Evolutionary conservation across 306 rosid genomes (phyloP), one percentile per base, ranked within the genome.

Genomic region (Dicorynia guianensis): DNA sequence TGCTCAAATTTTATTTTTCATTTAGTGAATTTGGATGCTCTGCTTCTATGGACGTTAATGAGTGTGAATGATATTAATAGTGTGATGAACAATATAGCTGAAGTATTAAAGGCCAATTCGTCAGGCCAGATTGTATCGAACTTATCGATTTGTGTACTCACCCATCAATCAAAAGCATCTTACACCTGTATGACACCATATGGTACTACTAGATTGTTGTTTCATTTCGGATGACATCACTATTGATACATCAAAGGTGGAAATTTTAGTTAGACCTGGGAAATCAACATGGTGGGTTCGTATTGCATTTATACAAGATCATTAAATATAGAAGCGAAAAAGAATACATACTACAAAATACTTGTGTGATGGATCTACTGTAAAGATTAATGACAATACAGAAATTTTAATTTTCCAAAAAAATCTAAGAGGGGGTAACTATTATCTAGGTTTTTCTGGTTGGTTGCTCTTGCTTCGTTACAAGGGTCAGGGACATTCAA

Each of bases 21-120:
- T 15, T 17, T 11, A 34, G 43, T 36, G 55, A 46, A 59, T 69
- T 47, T 19, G 60, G 60, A 66, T 42, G 70, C n/a, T 17, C 42
- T 50, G 7, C 25, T 8, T 44, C 8, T 20, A 48, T 40, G 5
- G 18, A 15, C 34, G 69, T 60, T 11, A 40, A 49, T 49, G 25
- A 12, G 11, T 63, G 8, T 17, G 1, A 49, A 30, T 69, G 44
- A 6, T 34, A 7, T 49, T 60, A n/a, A n/a, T n/a, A n/a, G 11
- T n/a, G 18, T 12, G 33, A 63, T 44, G 53, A 47, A 57, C 53
- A 43, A 20, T 39, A 50, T 60, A 42, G 25, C 17, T 17, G 40
- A 15, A 49, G 0, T 53, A 13, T 74, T 7, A 20, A 48, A 36
- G 19, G 6, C 30, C 18, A 49, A 48, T 2, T 43, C 18, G 5